These are phyloP conservation scores for Aureobasidium namibiae DNA, from an alignment of 2,329 filamentous ascomycete species.

Conservation along the genomic window DNA sequence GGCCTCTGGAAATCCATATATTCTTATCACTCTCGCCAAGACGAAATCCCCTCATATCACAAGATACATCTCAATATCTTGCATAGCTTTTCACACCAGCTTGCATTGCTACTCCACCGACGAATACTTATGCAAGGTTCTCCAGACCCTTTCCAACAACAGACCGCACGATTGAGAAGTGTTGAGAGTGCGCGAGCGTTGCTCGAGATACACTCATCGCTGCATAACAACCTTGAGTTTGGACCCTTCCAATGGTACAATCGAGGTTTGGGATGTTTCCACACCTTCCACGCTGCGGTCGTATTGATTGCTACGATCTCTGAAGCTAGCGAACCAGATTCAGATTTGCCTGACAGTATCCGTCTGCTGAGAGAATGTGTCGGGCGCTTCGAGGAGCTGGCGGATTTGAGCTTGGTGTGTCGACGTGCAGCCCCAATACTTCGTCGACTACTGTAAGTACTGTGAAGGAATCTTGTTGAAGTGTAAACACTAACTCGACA, in stretches of 20 bases:
- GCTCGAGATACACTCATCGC: conserved; percentile 26
- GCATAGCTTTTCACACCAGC: conserved; percentile 32
- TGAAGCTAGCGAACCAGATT: neutral
- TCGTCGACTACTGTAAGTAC: neutral
- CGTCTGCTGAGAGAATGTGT: neutral
- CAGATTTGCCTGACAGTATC: neutral
- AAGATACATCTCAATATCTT: conserved; percentile 34
- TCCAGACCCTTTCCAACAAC: conserved; percentile 19
- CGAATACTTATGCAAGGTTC: conserved; percentile 25
- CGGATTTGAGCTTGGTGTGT: neutral
- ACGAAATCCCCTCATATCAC: conserved; percentile 27
- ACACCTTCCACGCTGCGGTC: conserved; percentile 32
- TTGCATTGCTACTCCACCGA: conserved; percentile 31
- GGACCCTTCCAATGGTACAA: conserved; percentile 34
- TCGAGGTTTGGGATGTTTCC: conserved; percentile 32
- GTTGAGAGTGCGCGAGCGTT: conserved; percentile 27
- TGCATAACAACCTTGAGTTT: conserved; percentile 26
- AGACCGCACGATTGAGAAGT: conserved; percentile 18
- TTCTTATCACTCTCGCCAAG: conserved; percentile 12
- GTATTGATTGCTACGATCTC: neutral
- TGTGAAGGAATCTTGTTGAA: neutral
- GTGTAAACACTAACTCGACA: neutral
- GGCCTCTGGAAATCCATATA: neutral
- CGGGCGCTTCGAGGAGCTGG: neutral
- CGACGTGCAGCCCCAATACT: neutral